Percentiles rank a stretch among this genome's conserved stretches.
Conservation (phyloP, 2,329 filamentous ascomycete species). For the Trichophyton rubrum region DNA sequence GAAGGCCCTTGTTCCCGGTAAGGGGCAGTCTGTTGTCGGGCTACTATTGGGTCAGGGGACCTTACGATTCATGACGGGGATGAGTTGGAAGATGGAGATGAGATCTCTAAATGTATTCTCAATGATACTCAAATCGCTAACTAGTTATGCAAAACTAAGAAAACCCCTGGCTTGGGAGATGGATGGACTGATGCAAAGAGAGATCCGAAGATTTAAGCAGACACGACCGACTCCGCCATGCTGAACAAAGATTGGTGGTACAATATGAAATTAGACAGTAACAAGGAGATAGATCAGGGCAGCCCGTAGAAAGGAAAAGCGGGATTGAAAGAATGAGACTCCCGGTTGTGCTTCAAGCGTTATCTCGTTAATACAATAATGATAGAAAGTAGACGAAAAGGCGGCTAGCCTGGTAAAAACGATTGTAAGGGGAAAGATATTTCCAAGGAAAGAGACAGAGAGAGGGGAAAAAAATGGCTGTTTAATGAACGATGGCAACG, state of each 20-base stretch:
- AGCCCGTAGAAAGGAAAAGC: not conserved
- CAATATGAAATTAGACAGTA: not conserved
- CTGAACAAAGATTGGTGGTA: not conserved
- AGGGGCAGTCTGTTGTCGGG: no score
- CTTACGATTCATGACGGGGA: no score
- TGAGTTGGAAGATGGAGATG: no score
- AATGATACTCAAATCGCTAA: not conserved
- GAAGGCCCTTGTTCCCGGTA: no score
- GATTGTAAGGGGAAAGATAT: no score
- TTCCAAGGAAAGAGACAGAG: no score
- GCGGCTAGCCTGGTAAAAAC: no score
- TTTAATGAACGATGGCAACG: conserved; percentile 26
- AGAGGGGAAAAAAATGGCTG: no score
- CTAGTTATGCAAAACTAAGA: not conserved
- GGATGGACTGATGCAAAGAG: not conserved
- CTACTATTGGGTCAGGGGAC: no score
- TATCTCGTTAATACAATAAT: not conserved
- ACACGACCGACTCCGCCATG: not conserved
- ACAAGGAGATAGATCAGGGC: not conserved
- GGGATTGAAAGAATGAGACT: not conserved
- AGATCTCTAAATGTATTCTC: not conserved
- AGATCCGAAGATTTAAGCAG: not conserved
- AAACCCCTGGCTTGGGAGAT: not conserved
- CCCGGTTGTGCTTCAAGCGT: not conserved
- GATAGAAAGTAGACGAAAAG: no score